A percentile compares a stretch with the other conserved stretches of the same genome.
Evolutionary conservation across 2,329 filamentous ascomycete genomes (phyloP).

Genomic region (Xylariaceae sp.): DNA sequence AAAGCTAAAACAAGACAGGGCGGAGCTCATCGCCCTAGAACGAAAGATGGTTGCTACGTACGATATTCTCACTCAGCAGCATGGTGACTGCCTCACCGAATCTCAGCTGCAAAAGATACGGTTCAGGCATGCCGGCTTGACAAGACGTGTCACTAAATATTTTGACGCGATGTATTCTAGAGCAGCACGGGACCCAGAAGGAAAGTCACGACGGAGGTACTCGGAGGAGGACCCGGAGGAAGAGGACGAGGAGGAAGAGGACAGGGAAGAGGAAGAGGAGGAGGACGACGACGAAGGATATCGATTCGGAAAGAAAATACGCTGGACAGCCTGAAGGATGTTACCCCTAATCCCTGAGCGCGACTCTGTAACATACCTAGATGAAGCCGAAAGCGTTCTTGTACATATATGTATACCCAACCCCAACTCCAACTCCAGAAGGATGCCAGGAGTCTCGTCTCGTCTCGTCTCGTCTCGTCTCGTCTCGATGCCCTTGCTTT

Average conservation of each 20-base stretch:
- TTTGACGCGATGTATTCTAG: constrained; percentile 12
- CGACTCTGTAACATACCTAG: too few species aligned
- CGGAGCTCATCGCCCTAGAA: constrained; percentile 27
- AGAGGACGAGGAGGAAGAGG: neutral
- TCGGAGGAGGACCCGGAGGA: neutral
- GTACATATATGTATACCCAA: neutral
- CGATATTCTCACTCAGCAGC: constrained; percentile 24
- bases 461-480: neutral
- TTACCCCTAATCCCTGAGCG: too few species aligned
- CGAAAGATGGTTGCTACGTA: constrained; percentile 30
- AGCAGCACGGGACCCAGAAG: neutral
- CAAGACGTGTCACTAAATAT: constrained; percentile 25
- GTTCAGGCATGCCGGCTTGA: constrained; percentile 22
- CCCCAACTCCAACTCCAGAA: neutral
- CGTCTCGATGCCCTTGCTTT: neutral
- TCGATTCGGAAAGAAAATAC: neutral
- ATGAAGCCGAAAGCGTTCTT: neutral
- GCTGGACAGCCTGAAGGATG: neutral
- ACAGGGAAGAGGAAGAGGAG: neutral
- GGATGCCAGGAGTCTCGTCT: constrained; percentile 1
- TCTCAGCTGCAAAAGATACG: constrained; percentile 14
- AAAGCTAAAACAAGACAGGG: constrained; percentile 8
- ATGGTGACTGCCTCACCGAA: constrained; percentile 14
- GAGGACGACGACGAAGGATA: neutral
- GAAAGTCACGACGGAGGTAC: neutral